phyloP scores from a whole-genome alignment of 2,329 filamentous ascomycete genomes.

The Metarhizium album region DNA sequence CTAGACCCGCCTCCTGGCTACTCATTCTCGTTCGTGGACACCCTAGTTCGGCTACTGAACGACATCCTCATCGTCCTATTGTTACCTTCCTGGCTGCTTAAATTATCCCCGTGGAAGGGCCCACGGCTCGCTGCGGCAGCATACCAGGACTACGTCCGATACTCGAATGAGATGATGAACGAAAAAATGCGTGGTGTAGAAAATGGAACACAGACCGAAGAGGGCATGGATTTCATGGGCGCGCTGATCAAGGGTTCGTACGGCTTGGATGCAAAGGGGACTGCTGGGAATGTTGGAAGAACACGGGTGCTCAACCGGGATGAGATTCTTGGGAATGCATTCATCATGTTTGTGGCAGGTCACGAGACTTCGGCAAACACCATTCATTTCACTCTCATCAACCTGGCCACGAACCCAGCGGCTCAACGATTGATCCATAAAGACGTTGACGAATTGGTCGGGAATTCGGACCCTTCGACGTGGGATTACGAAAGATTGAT shows the following conservation, averaged over 20 bases:
- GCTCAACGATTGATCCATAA: slow-evolving; percentile 56
- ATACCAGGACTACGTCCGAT: slow-evolving; percentile 52
- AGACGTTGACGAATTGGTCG: slow-evolving; percentile 57
- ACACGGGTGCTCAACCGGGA: slow-evolving; percentile 38
- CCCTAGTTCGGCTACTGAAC: slow-evolving; percentile 50
- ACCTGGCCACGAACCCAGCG: slow-evolving; percentile 53
- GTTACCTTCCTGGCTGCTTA: slow-evolving; percentile 45
- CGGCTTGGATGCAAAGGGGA: slow-evolving; percentile 15
- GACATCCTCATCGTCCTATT: slow-evolving; percentile 53
- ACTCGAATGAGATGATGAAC: slow-evolving; percentile 58
- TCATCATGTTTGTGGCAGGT: slow-evolving; percentile 59
- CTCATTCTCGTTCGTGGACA: slow-evolving; percentile 54
- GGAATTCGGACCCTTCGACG: slow-evolving; percentile 41
- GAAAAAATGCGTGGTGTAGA: slow-evolving; percentile 41
- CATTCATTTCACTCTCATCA: slow-evolving; percentile 59
- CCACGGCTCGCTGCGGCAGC: slow-evolving; percentile 42
- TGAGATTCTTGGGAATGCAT: slow-evolving; percentile 64
- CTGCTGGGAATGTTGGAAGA: slow-evolving; percentile 10
- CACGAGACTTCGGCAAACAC: slow-evolving; percentile 74
- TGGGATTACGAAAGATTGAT: slow-evolving; percentile 65
- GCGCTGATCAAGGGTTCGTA: slow-evolving; percentile 22
- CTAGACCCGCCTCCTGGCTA: slow-evolving; percentile 39
- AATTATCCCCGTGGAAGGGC: slow-evolving; percentile 38
- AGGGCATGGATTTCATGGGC: slow-evolving; percentile 43
- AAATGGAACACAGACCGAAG: slow-evolving; percentile 25